Base-by-base conservation (phyloP, 768 basidiomycete species). In the Galerina marginata region DNA sequence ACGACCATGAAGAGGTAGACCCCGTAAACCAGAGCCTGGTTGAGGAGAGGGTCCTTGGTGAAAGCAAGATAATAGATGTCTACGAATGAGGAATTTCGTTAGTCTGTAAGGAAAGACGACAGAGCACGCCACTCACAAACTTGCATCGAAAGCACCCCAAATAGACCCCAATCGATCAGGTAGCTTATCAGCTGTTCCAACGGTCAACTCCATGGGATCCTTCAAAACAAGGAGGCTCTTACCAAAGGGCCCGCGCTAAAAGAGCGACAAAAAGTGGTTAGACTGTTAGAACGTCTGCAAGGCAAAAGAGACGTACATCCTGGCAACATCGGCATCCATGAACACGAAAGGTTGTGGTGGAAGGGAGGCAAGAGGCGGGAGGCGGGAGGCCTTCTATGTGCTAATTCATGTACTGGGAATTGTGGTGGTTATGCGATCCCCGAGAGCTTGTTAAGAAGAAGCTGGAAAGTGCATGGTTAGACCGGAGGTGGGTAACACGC, bases 251-350 rank as follows among this genome's bases (percentile, higher is more conserved):
- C 58, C 37, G 58, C 52, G 23, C 58, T 59, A 45, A 15, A 12
- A 44, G 45, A 44, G 33, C 15, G 46, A 33, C 29, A 20, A 15
- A 2, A 36, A 59, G 46, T 47, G 5, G 3, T 26, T 11, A 29
- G 4, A 46, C 20, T 12, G 1, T 15, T 38, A 48, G 36, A 38
- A 10, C 4, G 6, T 36, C 9, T 12, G 3, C 4, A 44, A n/a
- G 29, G 29, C 7, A 33, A 33, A 33, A n/a, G 33, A 6, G 50
- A 59, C 58, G 26, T 44, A 54, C 59, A 60, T 60, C n/a, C 38
- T 60, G 15, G 51, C 58, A 54, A 59, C 45, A 46, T 59, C 37
- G 38, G 42, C 57, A 58, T 58, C 49, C 57, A 58, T 58, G n/a
- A 44, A 52, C 40, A 48, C 46, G 29, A 23, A 49, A 40, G 33